Evolutionary conservation across 2,329 filamentous ascomycete species (phyloP).

Genomic region (Colletotrichum sp.): DNA sequence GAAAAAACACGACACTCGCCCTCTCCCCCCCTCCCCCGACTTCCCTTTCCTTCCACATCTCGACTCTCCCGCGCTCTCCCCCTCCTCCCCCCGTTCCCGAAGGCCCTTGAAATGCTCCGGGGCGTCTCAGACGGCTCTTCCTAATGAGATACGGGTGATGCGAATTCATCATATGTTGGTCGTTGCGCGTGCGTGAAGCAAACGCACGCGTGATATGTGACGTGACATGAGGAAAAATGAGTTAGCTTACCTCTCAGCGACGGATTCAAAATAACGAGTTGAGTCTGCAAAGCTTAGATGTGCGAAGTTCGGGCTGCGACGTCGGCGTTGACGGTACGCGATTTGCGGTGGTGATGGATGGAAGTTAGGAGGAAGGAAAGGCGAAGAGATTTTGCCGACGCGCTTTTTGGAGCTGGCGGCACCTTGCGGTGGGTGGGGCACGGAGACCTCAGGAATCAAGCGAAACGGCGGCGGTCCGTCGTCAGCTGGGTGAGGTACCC

Average conservation of each 20-base stretch:
- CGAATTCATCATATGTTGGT: conserved; percentile 45
- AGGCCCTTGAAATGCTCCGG: background rate
- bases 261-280: background rate
- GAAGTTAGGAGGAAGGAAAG: background rate
- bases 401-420: background rate
- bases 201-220: background rate
- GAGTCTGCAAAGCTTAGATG: background rate
- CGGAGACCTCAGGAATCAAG: background rate
- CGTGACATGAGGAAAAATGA: background rate
- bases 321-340: background rate
- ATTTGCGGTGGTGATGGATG: background rate
- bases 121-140: conserved; percentile 53
- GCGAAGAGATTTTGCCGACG: background rate
- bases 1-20: background rate
- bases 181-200: background rate
- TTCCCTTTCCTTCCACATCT: background rate
- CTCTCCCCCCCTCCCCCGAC: background rate
- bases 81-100: background rate
- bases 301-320: background rate
- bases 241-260: background rate
- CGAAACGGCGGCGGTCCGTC: background rate
- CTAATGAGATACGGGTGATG: conserved; percentile 43
- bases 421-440: background rate
- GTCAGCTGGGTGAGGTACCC: background rate
- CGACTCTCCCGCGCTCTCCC: background rate